Base-by-base conservation (phyloP, 345 rosid genomes). In the Kernera saxatilis region DNA sequence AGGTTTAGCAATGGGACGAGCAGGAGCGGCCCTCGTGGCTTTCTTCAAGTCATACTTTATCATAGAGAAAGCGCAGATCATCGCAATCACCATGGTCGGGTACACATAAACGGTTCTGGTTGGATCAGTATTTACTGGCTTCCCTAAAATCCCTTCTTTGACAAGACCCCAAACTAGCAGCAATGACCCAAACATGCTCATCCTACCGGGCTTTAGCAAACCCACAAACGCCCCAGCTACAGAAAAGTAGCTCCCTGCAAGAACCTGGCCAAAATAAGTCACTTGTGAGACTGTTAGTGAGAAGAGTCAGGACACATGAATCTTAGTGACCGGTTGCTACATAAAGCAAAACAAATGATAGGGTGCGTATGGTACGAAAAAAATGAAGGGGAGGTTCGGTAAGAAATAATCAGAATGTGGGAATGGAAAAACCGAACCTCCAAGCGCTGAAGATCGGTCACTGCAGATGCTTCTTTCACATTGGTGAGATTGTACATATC, bases 151-250 rank as follows among this genome's bases (percentile, higher is more conserved):
- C 44, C 96, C 97, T 77, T 91, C 97, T 86, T 91, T 89, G 66
- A 93, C 86, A 50, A 91, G 96, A 35, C 98, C 97, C 98, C 96
- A 93, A 26, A 87, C 75, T 23, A 91, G 72, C 40, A 91, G 72
- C 43, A 89, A 88, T 0, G 97, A 89, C 48, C 98, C 97, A 35
- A 93, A 93, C 97, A 89, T 85, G 77, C 93, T 82, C 97, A 91
- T 93, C 77, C 98, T 93, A 27, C 97, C 97, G 0, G 91, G 92
- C 74, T 84, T 93, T 23, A 91, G 77, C 68, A 89, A 41, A 52
- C 98, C 93, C 7, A 91, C 85, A 43, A 91, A 78, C 13, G 96
- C 91, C 63, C 97, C 96, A 26, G 97, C 96, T 64, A 93, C 96
- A 65, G 85, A 78, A 66, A 91, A 93, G 80, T 93, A 89, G 80